Percentiles rank a stretch among this genome's conserved stretches.
These are phyloP conservation scores for Russula sp. DNA, from an alignment of 768 basidiomycete genomes.

Conservation along the genomic window DNA sequence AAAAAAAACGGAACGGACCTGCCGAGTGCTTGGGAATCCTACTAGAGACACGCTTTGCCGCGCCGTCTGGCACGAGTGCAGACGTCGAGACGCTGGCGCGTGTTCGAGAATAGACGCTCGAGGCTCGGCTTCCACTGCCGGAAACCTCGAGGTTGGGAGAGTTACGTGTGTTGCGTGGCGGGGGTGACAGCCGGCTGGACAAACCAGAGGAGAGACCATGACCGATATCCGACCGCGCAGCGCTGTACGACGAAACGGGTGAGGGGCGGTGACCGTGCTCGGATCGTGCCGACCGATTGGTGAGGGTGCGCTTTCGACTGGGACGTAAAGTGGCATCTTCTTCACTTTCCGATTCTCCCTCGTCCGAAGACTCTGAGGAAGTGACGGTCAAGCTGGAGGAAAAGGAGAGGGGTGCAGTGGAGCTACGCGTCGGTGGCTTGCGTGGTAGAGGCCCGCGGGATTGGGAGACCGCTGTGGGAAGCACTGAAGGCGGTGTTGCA, in stretches of 20 bases:
- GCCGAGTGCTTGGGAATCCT: slow-evolving; percentile 17
- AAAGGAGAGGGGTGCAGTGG: slow-evolving; percentile 21
- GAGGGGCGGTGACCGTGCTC: slow-evolving; percentile 26
- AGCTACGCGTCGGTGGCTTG: slow-evolving; percentile 11
- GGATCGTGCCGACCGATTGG: slow-evolving; percentile 18
- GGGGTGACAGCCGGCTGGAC: not conserved
- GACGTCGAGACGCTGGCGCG: slow-evolving; percentile 54
- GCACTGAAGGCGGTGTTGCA: not conserved
- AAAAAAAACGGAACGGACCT: not conserved
- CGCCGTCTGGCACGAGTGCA: slow-evolving; percentile 44
- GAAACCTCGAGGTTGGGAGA: not conserved
- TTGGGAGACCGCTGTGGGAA: not conserved
- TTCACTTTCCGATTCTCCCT: slow-evolving; percentile 30
- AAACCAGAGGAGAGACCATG: slow-evolving; percentile 10
- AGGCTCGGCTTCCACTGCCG: slow-evolving; percentile 1
- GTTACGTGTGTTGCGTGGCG: not conserved
- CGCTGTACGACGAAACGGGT: not conserved
- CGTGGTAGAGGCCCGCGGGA: not conserved
- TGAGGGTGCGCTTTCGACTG: slow-evolving; percentile 31
- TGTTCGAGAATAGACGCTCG: slow-evolving; percentile 28
- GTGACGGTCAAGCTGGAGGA: slow-evolving; percentile 25
- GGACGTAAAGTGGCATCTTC: slow-evolving; percentile 30
- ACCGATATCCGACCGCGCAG: slow-evolving; percentile 10
- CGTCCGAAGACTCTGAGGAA: slow-evolving; percentile 33
- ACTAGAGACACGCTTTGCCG: slow-evolving; percentile 43